Conservation (phyloP, 225 moss, liverwort and hornwort species). For the Neckera pumila region DNA sequence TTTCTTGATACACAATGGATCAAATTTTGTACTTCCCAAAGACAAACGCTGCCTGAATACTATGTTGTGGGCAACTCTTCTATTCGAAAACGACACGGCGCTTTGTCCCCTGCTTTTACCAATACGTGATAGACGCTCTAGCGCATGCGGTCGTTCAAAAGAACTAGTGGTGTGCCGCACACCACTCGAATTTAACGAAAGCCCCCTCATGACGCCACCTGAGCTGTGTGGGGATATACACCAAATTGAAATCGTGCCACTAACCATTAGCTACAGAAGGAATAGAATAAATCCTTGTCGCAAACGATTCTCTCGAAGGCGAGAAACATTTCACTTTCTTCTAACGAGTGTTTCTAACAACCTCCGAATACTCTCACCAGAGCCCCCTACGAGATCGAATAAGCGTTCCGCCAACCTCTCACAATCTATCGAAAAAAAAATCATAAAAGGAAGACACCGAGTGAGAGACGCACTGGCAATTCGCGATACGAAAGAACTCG, state of each 20-base stretch:
- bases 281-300: neutral
- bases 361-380: neutral
- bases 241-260: neutral
- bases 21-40: neutral
- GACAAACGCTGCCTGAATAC: neutral
- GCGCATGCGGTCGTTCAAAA: conserved; percentile 1
- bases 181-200: neutral
- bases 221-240: neutral
- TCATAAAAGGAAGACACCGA: neutral
- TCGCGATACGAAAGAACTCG: neutral
- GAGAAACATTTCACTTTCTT: neutral
- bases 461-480: neutral
- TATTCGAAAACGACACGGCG: neutral
- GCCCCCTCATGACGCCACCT: conserved; percentile 11
- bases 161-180: neutral
- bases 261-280: neutral
- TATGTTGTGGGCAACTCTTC: neutral
- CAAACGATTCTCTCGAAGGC: neutral
- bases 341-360: neutral
- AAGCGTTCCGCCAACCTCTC: neutral
- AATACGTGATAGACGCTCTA: conserved; percentile 11
- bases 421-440: neutral
- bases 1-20: conserved; percentile 3
- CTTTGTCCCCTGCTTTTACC: conserved; percentile 2
- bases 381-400: neutral